These are phyloP conservation scores for Halteria grandinella DNA, from an alignment of 73 alveolate genomes.

Conservation along the genomic window DNA sequence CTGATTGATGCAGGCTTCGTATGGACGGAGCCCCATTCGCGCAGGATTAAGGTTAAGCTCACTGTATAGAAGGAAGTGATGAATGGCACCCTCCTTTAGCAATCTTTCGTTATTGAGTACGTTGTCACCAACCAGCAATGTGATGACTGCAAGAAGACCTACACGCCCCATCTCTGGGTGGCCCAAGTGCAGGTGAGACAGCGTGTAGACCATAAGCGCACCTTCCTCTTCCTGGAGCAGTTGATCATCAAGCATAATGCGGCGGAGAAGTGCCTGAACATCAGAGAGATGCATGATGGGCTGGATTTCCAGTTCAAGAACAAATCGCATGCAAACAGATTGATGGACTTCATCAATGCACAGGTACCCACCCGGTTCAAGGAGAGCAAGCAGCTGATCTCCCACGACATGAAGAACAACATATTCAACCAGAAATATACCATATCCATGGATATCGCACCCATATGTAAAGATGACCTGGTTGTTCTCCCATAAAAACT, in stretches of 20 bases:
- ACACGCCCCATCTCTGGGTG: slow-evolving; percentile 98
- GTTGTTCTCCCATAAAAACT: slow-evolving; percentile 87
- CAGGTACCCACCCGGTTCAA: slow-evolving; percentile 85
- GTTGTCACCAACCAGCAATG: slow-evolving; percentile 93
- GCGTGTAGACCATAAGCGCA: slow-evolving; percentile 94
- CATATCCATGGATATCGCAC: slow-evolving; percentile 93
- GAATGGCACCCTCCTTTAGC: slow-evolving; percentile 79
- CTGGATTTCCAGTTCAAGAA: slow-evolving; percentile 93
- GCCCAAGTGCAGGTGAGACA: slow-evolving; percentile 93
- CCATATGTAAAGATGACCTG: slow-evolving; percentile 97
- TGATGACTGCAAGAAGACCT: slow-evolving; percentile 95
- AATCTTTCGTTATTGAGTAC: slow-evolving; percentile 88
- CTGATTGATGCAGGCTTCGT: slow-evolving; percentile 93
- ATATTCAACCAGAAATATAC: slow-evolving; percentile 89
- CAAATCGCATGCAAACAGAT: slow-evolving; percentile 90
- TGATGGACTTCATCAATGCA: slow-evolving; percentile 88
- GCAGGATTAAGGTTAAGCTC: slow-evolving; percentile 89
- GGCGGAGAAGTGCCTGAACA: slow-evolving; percentile 82
- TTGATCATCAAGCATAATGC: slow-evolving; percentile 94
- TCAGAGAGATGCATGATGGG: slow-evolving; percentile 97
- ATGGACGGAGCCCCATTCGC: slow-evolving; percentile 98
- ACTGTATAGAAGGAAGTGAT: slow-evolving; percentile 94
- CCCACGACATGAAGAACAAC: slow-evolving; percentile 93
- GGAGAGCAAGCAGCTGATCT: slow-evolving; percentile 87
- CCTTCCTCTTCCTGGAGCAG: slow-evolving; percentile 94